A percentile compares a stretch with the other conserved stretches of the same genome.
Conservation (phyloP, 2,329 filamentous ascomycete species). For the Didymella pomorum region DNA sequence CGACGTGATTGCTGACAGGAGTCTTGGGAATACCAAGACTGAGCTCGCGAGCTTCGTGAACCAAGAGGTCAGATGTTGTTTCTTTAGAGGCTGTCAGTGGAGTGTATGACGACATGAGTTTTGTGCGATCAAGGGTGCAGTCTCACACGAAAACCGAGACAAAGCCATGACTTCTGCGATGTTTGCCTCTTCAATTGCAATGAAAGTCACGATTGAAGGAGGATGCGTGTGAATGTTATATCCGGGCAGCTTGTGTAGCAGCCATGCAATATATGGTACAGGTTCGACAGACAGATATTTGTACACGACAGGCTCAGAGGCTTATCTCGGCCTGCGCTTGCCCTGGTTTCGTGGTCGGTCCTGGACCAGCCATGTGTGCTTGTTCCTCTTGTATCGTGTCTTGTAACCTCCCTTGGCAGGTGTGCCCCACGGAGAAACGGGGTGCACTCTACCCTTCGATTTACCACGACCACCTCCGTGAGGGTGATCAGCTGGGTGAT, state of each 20-base stretch:
- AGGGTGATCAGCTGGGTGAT: conserved; percentile 79
- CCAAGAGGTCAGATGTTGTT: neutral
- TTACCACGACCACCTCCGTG: conserved; percentile 99
- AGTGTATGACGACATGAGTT: neutral
- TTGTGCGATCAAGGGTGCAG: neutral
- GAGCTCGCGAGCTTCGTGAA: neutral
- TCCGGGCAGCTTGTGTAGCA: conserved; percentile 15
- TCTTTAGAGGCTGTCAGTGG: neutral
- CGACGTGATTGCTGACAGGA: conserved; percentile 9
- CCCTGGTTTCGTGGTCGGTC: conserved; percentile 88
- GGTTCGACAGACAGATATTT: conserved; percentile 25
- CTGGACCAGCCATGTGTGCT: conserved; percentile 90
- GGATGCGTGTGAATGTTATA: conserved; percentile 1
- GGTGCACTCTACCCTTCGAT: conserved; percentile 96
- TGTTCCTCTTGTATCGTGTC: conserved; percentile 85
- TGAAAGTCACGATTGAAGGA: neutral
- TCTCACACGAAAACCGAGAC: neutral
- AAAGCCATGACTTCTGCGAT: neutral
- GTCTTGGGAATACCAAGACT: neutral
- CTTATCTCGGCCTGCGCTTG: conserved; percentile 67
- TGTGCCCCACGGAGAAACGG: conserved; percentile 94
- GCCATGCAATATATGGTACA: conserved; percentile 32
- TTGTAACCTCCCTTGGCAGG: conserved; percentile 91
- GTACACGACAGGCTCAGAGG: conserved; percentile 23
- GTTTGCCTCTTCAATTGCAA: neutral